These are phyloP conservation scores for Smallanthus sonchifolius DNA, from an alignment of 129 eudicot genomes.

Conservation along the genomic window DNA sequence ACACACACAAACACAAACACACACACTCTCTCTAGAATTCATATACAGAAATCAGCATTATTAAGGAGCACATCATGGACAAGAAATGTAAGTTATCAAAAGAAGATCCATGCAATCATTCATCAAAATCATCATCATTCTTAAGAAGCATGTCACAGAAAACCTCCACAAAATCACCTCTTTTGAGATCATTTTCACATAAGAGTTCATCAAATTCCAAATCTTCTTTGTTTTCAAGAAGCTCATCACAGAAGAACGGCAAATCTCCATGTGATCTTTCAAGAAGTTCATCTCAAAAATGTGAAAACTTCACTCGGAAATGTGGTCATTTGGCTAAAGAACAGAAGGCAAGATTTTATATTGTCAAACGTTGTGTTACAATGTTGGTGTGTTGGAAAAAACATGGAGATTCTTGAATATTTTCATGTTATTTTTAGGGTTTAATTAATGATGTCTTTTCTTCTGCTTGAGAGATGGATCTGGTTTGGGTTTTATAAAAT, in stretches of 20 bases:
- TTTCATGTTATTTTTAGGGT: background rate
- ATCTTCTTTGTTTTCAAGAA: slow-evolving; percentile 49
- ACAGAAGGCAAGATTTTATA: slow-evolving; percentile 84
- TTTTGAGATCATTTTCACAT: slow-evolving; percentile 51
- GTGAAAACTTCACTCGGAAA: slow-evolving; percentile 58
- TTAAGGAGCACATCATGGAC: slow-evolving; percentile 40
- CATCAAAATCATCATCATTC: slow-evolving; percentile 45
- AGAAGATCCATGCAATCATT: slow-evolving; percentile 43
- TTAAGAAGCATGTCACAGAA: slow-evolving; percentile 59
- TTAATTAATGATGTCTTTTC: slow-evolving; percentile 24
- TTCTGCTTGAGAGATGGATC: slow-evolving; percentile 38
- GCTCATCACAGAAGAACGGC: slow-evolving; percentile 54
- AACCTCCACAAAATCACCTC: slow-evolving; percentile 43
- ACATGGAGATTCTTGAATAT: slow-evolving; percentile 63
- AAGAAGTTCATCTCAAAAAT: slow-evolving; percentile 68
- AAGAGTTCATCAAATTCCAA: slow-evolving; percentile 33
- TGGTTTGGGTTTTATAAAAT: slow-evolving; percentile 29
- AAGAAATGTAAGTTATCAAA: slow-evolving; percentile 64
- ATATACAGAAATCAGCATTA: slow-evolving; percentile 5
- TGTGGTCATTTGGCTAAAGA: slow-evolving; percentile 81
- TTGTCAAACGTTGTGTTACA: slow-evolving; percentile 74
- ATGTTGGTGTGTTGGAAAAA: slow-evolving; percentile 86
- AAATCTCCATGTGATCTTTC: slow-evolving; percentile 40
- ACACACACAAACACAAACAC: background rate
- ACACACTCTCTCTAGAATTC: background rate